A percentile compares a stretch with the other conserved stretches of the same genome.
These are phyloP conservation scores for Nectriaceae sp. DNA, from an alignment of 2,329 filamentous ascomycete genomes.

Conservation along the genomic window DNA sequence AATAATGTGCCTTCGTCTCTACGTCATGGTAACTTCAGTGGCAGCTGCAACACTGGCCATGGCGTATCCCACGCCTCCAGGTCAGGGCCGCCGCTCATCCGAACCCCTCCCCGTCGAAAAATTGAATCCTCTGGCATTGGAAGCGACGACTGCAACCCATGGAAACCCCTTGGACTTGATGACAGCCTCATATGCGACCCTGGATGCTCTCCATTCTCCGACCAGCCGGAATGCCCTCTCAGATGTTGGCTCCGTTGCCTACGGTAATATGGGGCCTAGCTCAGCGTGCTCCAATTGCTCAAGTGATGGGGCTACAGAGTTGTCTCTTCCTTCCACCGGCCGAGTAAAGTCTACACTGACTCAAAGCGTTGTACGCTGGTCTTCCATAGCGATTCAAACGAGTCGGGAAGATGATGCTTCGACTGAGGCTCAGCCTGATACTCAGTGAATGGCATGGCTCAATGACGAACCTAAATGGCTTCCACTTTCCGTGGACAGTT, in stretches of 20 bases:
- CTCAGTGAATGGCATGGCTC: neutral
- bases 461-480: neutral
- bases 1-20: constrained; percentile 13
- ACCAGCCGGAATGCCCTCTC: constrained; percentile 1
- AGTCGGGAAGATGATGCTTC: neutral
- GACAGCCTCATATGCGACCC: neutral
- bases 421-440: neutral
- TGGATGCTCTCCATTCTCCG: neutral
- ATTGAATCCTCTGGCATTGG: neutral
- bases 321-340: constrained; percentile 1
- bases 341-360: neutral
- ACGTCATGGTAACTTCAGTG: constrained; percentile 9
- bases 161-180: neutral
- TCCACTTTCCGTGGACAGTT: neutral
- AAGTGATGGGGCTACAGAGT: neutral
- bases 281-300: constrained; percentile 2
- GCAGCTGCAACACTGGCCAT: constrained; percentile 11
- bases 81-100: neutral
- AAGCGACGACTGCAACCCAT: neutral
- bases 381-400: neutral
- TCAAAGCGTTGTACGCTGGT: neutral
- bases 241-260: constrained; percentile 6
- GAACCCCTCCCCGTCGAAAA: constrained; percentile 10
- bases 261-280: constrained; percentile 2
- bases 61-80: neutral